These are phyloP conservation scores for Trametes sp. DNA, from an alignment of 1,284 basidiomycete genomes.

Conservation along the genomic window DNA sequence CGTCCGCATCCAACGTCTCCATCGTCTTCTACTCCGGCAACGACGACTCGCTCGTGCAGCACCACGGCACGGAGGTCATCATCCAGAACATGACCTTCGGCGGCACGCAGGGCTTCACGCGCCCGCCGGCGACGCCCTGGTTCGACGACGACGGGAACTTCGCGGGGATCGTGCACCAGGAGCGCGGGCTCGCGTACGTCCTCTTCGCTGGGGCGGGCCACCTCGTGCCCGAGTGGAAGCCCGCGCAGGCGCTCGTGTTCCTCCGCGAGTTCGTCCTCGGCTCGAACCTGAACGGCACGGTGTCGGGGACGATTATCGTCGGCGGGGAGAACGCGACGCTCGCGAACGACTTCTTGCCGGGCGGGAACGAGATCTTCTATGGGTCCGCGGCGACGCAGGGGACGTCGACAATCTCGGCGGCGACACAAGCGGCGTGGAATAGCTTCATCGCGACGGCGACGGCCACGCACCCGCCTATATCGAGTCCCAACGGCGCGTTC, in stretches of 20 bases:
- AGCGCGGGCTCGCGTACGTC: constrained; percentile 42
- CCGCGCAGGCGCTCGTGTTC: constrained; percentile 44
- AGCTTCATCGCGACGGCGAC: constrained; percentile 38
- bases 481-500: constrained; percentile 5
- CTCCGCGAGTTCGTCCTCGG: constrained; percentile 44
- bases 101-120: constrained; percentile 71
- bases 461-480: constrained; percentile 14
- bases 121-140: constrained; percentile 66
- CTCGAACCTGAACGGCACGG: constrained; percentile 39
- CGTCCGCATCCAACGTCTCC: constrained; percentile 36
- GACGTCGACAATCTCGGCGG: constrained; percentile 39
- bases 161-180: constrained; percentile 44
- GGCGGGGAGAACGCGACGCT: constrained; percentile 60
- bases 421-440: constrained; percentile 62
- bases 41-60: constrained; percentile 39
- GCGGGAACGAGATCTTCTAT: constrained; percentile 32
- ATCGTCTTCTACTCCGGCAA: constrained; percentile 44
- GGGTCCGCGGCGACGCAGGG: constrained; percentile 32
- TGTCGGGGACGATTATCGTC: constrained; percentile 38
- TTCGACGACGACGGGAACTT: constrained; percentile 39
- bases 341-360: constrained; percentile 55
- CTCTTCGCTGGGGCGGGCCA: constrained; percentile 42
- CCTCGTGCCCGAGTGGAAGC: constrained; percentile 41
- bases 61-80: constrained; percentile 59
- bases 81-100: constrained; percentile 53